Evolutionary conservation across 169 alveolate genomes (phyloP), one percentile per base, ranked within the genome.

Genomic region (Cryptosporidium bovis): DNA sequence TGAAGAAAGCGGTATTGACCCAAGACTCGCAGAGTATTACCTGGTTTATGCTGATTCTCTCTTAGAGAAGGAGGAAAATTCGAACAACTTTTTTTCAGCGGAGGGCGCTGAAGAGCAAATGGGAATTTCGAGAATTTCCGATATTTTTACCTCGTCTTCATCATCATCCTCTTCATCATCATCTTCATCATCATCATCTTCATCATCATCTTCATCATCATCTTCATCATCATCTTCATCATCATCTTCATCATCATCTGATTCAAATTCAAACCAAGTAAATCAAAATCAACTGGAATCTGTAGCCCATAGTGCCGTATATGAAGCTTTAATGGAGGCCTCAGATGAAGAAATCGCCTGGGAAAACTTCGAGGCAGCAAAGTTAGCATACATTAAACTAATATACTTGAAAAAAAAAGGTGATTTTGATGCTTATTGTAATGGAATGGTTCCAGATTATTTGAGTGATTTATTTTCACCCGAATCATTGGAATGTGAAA

Each of bases 301-400:
- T 8, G 48, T 8, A 40, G 0, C 10, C 48, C 4, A 8, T 40
- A 34, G 58, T 2, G 84, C 60, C 12, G 33, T 71, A 48, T 27
- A 53, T 33, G 44, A 10, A 40, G 48, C 50, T 5, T 31, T 29
- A 2, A 34, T 27, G 12, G 87, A 77, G 13, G 64, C 71, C 18
- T 40, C 87, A 18, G 87, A 77, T 40, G 87, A 77, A 33, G 87
- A 77, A 33, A 62, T 77, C 5, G 87, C 87, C 16, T 77, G 87
- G 87, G 87, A 77, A 13, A 77, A 77, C 24, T 77, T 77, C 56
- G 87, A 77, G 29, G 87, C 87, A 15, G 87, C 87, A n/a, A 77
- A 77, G 51, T 50, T 77, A 27, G 87, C 87, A 31, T 77, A 77
- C 64, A 60, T 77, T 18, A 77, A 77, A 27, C 51, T 56, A 36